A percentile compares a stretch with the other conserved stretches of the same genome.
phyloP scores from a whole-genome alignment of 1,284 basidiomycete species.

The Ganoderma leucocontextum region DNA sequence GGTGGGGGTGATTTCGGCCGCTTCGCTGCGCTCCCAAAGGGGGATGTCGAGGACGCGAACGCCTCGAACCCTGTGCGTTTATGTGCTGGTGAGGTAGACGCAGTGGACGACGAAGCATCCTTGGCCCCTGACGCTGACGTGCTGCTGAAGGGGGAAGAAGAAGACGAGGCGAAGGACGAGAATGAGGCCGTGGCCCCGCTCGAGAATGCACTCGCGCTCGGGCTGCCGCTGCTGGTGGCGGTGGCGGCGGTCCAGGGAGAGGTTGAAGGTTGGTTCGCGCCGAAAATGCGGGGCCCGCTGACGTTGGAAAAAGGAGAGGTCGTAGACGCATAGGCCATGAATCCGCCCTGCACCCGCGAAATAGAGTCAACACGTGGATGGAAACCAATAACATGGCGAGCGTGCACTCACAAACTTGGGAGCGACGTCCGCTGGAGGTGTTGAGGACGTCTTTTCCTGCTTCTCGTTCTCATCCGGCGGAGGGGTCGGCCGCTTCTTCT shows the following conservation, averaged over 20 bases:
- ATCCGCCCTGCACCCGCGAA: slow-evolving; percentile 55
- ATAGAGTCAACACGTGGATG: background rate
- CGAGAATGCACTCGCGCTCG: slow-evolving; percentile 21
- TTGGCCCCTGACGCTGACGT: slow-evolving; percentile 16
- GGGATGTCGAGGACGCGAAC: slow-evolving; percentile 74
- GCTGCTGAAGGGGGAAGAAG: slow-evolving; percentile 14
- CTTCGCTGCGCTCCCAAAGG: slow-evolving; percentile 63
- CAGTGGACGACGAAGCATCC: slow-evolving; percentile 12
- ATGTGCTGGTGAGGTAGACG: slow-evolving; percentile 27
- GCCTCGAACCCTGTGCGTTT: slow-evolving; percentile 70
- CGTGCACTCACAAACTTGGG: slow-evolving; percentile 56
- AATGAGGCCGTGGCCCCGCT: slow-evolving; percentile 25
- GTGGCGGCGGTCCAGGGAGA: slow-evolving; percentile 34
- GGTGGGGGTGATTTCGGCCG: slow-evolving; percentile 44
- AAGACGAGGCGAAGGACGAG: slow-evolving; percentile 24
- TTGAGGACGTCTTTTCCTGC: slow-evolving; percentile 29
- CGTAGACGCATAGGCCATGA: slow-evolving; percentile 77
- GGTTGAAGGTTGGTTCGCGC: slow-evolving; percentile 43
- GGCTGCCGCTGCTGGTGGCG: slow-evolving; percentile 29
- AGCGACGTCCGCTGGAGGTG: slow-evolving; percentile 38
- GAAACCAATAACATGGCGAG: background rate
- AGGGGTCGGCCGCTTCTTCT: slow-evolving; percentile 71
- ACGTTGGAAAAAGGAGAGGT: slow-evolving; percentile 75
- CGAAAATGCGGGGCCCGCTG: slow-evolving; percentile 72
- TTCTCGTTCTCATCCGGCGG: slow-evolving; percentile 61